A percentile compares a stretch with the other conserved stretches of the same genome.
Evolutionary conservation across 495 filamentous ascomycete species (phyloP).

Genomic region (Aspergillus steynii): DNA sequence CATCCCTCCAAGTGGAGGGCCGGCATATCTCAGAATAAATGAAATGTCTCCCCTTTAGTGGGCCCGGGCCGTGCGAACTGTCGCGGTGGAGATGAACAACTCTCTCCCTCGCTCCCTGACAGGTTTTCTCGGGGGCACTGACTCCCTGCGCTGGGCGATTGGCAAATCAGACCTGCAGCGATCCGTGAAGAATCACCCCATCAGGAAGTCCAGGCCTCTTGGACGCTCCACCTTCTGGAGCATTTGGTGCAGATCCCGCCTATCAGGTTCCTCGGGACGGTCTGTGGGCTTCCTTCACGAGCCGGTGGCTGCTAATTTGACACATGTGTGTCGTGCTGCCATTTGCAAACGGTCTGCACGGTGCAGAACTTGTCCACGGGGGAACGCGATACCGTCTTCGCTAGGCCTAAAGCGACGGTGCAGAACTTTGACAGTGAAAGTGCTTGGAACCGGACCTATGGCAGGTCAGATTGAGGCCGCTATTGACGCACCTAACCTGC

Average conservation of each 20-base stretch:
- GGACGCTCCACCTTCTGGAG: background rate
- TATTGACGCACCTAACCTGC: background rate
- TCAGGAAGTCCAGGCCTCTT: background rate
- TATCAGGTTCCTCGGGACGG: background rate
- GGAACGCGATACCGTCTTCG: background rate
- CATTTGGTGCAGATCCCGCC: background rate
- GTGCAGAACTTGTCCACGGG: background rate
- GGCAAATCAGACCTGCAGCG: background rate
- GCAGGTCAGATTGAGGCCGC: background rate
- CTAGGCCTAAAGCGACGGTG: background rate
- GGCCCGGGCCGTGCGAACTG: background rate
- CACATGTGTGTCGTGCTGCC: background rate
- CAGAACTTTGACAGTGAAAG: background rate
- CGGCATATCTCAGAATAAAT: background rate
- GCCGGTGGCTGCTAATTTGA: background rate
- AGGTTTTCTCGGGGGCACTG: background rate
- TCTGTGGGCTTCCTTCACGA: background rate
- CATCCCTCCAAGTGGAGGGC: background rate
- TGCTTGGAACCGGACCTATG: background rate
- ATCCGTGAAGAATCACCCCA: background rate
- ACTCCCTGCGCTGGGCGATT: background rate
- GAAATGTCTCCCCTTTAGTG: background rate
- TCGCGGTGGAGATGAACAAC: background rate
- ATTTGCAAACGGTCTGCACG: background rate
- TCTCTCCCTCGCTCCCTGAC: background rate